A percentile compares a stretch with the other conserved stretches of the same genome.
Evolutionary conservation across 1,284 basidiomycete genomes (phyloP).

Genomic region (Schizopora paradoxa): DNA sequence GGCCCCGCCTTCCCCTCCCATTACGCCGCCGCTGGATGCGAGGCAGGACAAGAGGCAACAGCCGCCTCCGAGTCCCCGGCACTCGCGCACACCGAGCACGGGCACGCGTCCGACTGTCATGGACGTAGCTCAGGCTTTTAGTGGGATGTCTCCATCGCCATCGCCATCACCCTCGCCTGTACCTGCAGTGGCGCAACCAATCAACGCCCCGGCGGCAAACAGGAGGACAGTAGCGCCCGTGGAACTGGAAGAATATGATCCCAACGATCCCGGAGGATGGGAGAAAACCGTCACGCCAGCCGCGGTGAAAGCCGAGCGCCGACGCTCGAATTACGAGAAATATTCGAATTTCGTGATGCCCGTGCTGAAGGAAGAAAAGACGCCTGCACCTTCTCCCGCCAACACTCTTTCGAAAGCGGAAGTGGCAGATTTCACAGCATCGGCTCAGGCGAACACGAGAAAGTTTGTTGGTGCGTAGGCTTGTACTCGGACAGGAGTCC

Average conservation of each 20-base stretch:
- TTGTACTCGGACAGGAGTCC: neutral
- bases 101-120: slow-evolving; percentile 67
- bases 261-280: slow-evolving; percentile 20
- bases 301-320: slow-evolving; percentile 39
- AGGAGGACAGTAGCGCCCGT: neutral
- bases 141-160: slow-evolving; percentile 11
- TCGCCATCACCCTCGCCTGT: slow-evolving; percentile 15
- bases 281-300: slow-evolving; percentile 15
- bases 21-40: slow-evolving; percentile 18
- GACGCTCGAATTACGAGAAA: slow-evolving; percentile 61
- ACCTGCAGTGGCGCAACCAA: neutral
- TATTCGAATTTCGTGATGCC: slow-evolving; percentile 59
- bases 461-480: slow-evolving; percentile 14
- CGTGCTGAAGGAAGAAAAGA: slow-evolving; percentile 60
- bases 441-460: slow-evolving; percentile 6
- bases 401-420: slow-evolving; percentile 42
- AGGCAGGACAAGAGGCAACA: slow-evolving; percentile 20
- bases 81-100: slow-evolving; percentile 57
- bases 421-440: slow-evolving; percentile 20
- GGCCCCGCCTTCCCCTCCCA: slow-evolving; percentile 15
- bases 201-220: neutral
- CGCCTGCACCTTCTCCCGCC: slow-evolving; percentile 51
- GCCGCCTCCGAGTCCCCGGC: slow-evolving; percentile 29
- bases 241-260: slow-evolving; percentile 18
- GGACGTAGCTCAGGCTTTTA: slow-evolving; percentile 65